Evolutionary conservation across 208 protist genomes (phyloP).

Genomic region (Strigomonas culicis): DNA sequence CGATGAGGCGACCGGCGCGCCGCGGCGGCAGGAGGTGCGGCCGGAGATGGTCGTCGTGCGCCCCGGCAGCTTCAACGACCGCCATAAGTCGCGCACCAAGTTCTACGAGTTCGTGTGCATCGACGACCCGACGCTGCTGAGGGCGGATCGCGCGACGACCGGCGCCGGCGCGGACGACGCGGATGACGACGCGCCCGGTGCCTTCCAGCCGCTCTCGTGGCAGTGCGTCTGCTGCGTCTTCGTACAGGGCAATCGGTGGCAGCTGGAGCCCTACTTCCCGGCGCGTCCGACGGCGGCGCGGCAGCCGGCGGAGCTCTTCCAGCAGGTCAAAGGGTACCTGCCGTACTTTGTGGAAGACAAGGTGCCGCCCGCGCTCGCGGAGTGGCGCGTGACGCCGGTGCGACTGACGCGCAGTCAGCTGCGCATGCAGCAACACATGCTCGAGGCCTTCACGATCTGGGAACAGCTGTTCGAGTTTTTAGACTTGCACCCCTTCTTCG

Average conservation of each 20-base stretch:
- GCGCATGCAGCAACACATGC: conserved; percentile 77
- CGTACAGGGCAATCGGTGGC: conserved; percentile 73
- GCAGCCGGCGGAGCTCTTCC: conserved; percentile 42
- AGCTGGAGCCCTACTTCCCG: conserved; percentile 74
- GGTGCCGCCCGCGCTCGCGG: conserved; percentile 53
- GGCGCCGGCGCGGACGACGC: too few species aligned
- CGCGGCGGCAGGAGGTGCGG: conserved; percentile 66
- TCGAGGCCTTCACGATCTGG: conserved; percentile 75
- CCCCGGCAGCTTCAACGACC: conserved; percentile 70
- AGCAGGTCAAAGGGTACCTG: conserved; percentile 68
- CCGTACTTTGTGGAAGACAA: conserved; percentile 89
- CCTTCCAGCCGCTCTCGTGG: too few species aligned
- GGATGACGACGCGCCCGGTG: too few species aligned
- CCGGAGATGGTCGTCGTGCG: conserved; percentile 64
- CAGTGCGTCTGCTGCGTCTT: too few species aligned
- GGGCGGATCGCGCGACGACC: too few species aligned
- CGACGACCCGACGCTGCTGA: conserved; percentile 77
- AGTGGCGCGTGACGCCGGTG: conserved; percentile 81
- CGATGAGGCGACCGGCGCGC: conserved; percentile 58
- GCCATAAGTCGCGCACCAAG: conserved; percentile 56
- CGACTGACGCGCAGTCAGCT: conserved; percentile 62
- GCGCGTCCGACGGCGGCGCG: conserved; percentile 4
- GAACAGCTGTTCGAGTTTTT: conserved; percentile 80
- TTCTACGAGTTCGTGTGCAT: conserved; percentile 76
- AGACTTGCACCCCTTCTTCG: conserved; percentile 75